Base-by-base conservation (phyloP, 2,329 filamentous ascomycete species). In the Alternaria alternata region DNA sequence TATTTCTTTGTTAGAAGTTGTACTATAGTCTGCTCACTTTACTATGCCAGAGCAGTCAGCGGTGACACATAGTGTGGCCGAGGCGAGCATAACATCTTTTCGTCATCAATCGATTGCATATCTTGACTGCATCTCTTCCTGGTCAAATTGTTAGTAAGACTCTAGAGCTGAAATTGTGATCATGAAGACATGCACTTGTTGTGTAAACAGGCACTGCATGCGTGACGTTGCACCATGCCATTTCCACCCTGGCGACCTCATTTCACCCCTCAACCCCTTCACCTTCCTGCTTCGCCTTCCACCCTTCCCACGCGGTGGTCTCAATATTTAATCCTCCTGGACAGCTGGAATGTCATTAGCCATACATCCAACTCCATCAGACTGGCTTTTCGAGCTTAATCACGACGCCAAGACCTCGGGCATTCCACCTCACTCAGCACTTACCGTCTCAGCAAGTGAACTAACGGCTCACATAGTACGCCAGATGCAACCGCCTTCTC, bases 231-330 rank as follows among this genome's bases (percentile, higher is more conserved):
- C 24, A 11, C 32, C 3, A 2, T 18, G 42, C 41, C n/a, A 7
- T 28, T 9, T 41, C 16, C 24, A 9, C 18, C 11, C 20, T 48
- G 39, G 39, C 36, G 43, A 22, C 26, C 3, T 30, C 26, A 28
- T 34, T 26, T 43, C 26, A 57, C 32, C n/a, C 24, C 32, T 47
- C 32, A 7, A 22, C 28, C n/a, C 36, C 43, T 11, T 18, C 58
- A 42, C 48, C 48, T 61, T 57, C 36, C 49, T 69, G 73, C 56
- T 52, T 59, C 41, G 72, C 75, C 67, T 79, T 78, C 67, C 80
- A 73, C 24, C 74, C 81, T 70, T 89, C 87, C 86, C 85, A 88
- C 49, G 82, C 80, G 36, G 87, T 89, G 34, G 87, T 89, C 74
- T 89, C 87, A 14, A 89, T 85, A 47, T 82, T 86, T 67, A 88